Percentiles rank a stretch among this genome's conserved stretches.
Evolutionary conservation across 1,284 basidiomycete species (phyloP).

Genomic region (Fomitopsis palustris): DNA sequence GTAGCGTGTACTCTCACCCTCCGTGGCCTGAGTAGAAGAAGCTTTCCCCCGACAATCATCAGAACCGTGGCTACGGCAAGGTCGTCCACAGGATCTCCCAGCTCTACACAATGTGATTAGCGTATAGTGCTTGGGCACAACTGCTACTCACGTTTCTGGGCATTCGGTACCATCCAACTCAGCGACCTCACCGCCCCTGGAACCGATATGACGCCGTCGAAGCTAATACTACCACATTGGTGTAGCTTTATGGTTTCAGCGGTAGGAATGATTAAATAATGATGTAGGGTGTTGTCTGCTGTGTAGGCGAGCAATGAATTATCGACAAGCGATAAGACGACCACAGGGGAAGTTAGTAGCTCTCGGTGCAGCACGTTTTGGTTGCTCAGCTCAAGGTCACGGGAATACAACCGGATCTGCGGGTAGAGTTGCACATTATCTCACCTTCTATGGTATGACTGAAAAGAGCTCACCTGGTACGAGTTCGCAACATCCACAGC

Average conservation of each 20-base stretch:
- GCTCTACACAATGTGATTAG: constrained; percentile 44
- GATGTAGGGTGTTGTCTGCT: constrained; percentile 91
- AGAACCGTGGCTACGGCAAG: constrained; percentile 92
- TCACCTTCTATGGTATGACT: too few species aligned
- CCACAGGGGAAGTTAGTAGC: constrained; percentile 71
- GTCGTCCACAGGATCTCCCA: constrained; percentile 94
- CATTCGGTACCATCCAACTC: constrained; percentile 95
- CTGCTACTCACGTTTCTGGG: constrained; percentile 80
- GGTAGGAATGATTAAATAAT: constrained; percentile 91
- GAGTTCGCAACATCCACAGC: constrained; percentile 82
- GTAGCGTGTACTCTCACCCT: constrained; percentile 45
- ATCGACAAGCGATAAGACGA: constrained; percentile 90
- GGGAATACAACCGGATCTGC: constrained; percentile 92
- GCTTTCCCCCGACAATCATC: constrained; percentile 92
- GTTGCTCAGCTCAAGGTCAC: constrained; percentile 88
- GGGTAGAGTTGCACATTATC: too few species aligned
- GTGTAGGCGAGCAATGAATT: constrained; percentile 97
- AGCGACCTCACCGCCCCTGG: constrained; percentile 87
- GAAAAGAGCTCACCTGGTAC: constrained; percentile 83
- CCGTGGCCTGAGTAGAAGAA: constrained; percentile 83
- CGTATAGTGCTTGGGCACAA: constrained; percentile 4
- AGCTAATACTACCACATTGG: constrained; percentile 93
- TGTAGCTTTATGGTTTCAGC: constrained; percentile 81
- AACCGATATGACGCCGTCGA: constrained; percentile 86
- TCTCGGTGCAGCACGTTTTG: constrained; percentile 85